A percentile compares a stretch with the other conserved stretches of the same genome.
These are phyloP conservation scores for Tuber indicum DNA, from an alignment of 495 filamentous ascomycete species.

Conservation along the genomic window DNA sequence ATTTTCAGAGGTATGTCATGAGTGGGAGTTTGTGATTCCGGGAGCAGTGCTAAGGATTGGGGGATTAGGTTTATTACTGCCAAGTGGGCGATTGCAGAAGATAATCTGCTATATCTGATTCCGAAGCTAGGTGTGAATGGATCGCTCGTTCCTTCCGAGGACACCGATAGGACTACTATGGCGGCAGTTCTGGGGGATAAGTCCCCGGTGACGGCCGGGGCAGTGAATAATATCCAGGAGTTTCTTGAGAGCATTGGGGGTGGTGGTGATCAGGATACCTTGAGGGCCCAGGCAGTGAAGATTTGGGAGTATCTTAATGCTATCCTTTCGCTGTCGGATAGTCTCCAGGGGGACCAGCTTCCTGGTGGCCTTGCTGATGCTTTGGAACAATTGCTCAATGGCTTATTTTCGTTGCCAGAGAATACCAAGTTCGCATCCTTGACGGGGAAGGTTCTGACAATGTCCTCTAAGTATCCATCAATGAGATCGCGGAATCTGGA, in stretches of 20 bases:
- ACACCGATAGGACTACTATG: slow-evolving; percentile 13
- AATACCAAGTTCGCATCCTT: slow-evolving; percentile 17
- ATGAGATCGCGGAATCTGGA: slow-evolving; percentile 7
- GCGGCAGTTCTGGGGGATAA: slow-evolving; percentile 19
- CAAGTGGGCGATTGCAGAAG: slow-evolving; percentile 63
- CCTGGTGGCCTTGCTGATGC: background rate
- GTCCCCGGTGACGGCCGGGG: slow-evolving; percentile 16
- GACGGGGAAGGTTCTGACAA: slow-evolving; percentile 18
- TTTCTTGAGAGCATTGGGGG: background rate
- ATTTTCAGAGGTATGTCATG: slow-evolving; percentile 62
- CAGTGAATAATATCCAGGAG: slow-evolving; percentile 6
- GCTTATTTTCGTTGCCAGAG: background rate
- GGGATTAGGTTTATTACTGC: slow-evolving; percentile 58
- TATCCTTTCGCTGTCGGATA: background rate
- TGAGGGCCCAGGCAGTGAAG: background rate
- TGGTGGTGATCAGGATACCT: background rate
- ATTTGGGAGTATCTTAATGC: slow-evolving; percentile 3
- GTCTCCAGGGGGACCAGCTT: background rate
- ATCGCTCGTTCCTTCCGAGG: slow-evolving; percentile 44
- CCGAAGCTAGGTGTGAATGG: slow-evolving; percentile 59
- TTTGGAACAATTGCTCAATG: slow-evolving; percentile 2
- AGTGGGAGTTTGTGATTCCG: background rate
- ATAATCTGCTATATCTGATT: slow-evolving; percentile 61
- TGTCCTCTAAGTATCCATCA: slow-evolving; percentile 20
- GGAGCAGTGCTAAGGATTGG: background rate